Base-by-base conservation (phyloP, 352 stramenopile species). In the Pythium brachiatum region DNA sequence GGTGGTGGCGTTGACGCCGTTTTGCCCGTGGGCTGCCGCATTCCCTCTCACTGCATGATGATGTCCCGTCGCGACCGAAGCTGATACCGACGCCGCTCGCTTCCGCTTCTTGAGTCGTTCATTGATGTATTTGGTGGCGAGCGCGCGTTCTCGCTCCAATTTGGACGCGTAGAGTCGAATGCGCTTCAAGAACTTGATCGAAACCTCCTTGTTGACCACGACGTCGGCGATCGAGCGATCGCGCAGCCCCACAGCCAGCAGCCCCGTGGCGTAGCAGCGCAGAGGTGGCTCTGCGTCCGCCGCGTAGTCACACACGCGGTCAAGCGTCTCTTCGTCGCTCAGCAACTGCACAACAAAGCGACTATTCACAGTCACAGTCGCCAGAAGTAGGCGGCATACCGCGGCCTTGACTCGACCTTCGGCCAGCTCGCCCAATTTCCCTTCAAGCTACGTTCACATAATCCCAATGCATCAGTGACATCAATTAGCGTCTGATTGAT, bases 41-140 rank as follows among this genome's bases (percentile, higher is more conserved):
- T 13, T 27, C 12, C 26, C 13, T 39, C 47, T 16, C 32, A 7
- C 32, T 20, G 31, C 16, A 23, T 34, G 23, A 18, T 38, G n/a
- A 20, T 6, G n/a, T n/a, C n/a, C 47, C 7, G 25, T 32, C 16
- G 20, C 39, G 13, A 1, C 31, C 7, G 23, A 7, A n/a, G 58
- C 66, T 46, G 38, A 53, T 0, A 66, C 58, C 11, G 44, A 69
- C 50, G 56, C 39, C 11, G 39, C 68, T 12, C 29, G 56, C 11
- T 46, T 54, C n/a, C 81, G 75, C 18, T 55, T 25, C 12, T 76
- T 74, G 20, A 88, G 46, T 39, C 85, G 74, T 8, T 92, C 82
- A 31, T 89, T 76, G 51, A 95, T 95, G 51, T 91, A 95, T 47
- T 87, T 89, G 29, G 88, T 67, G 16, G 86, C 86, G n/a, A 78